These are phyloP conservation scores for Filobasidium wieringae DNA, from an alignment of 768 basidiomycete genomes.

Conservation along the genomic window DNA sequence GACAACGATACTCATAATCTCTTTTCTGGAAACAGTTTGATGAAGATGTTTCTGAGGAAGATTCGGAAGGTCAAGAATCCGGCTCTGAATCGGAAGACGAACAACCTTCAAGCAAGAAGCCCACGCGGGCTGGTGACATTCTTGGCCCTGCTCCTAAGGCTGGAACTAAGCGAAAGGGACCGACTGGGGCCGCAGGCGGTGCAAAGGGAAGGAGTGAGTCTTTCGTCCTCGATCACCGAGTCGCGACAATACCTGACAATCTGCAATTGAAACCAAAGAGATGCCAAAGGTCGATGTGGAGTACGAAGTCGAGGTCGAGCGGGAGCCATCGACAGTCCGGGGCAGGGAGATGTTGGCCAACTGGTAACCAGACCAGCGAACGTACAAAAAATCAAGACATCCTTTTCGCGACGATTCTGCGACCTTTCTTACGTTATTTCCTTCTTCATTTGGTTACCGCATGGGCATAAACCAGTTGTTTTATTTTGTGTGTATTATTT, in stretches of 20 bases:
- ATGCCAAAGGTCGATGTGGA: constrained; percentile 85
- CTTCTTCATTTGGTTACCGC: too few species aligned
- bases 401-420: too few species aligned
- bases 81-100: constrained; percentile 43
- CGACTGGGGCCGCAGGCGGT: constrained; percentile 6
- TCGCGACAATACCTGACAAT: background rate
- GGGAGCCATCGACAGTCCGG: constrained; percentile 23
- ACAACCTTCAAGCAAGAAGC: constrained; percentile 37
- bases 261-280: constrained; percentile 40
- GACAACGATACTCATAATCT: background rate
- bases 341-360: constrained; percentile 40
- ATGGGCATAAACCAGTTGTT: too few species aligned
- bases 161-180: constrained; percentile 34
- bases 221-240: background rate
- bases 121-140: constrained; percentile 46
- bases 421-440: too few species aligned
- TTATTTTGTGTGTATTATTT: too few species aligned
- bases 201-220: constrained; percentile 23
- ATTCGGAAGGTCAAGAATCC: too few species aligned
- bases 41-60: constrained; percentile 33
- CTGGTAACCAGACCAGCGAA: constrained; percentile 38
- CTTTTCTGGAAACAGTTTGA: constrained; percentile 21
- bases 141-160: constrained; percentile 38
- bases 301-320: constrained; percentile 81
- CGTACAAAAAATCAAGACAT: too few species aligned